Evolutionary conservation across 371 early-diverging fungal species (phyloP), one percentile per base, ranked within the genome.

Genomic region (Mycotypha africana): DNA sequence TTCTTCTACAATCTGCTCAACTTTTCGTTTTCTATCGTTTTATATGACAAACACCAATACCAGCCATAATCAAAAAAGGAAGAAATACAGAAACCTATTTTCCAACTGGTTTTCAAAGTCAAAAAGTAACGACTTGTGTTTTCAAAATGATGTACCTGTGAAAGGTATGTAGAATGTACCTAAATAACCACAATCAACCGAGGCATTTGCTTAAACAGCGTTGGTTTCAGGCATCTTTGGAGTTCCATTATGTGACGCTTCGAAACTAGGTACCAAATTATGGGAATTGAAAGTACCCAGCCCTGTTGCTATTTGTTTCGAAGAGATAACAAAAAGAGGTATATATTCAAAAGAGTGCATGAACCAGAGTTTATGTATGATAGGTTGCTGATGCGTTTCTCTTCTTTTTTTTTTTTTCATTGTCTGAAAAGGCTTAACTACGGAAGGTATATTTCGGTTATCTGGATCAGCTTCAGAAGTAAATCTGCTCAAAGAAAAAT

Each of bases 381-480:
- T n/a, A n/a, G n/a, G n/a, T n/a, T n/a, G n/a, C n/a, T n/a, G n/a
- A n/a, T n/a, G n/a, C n/a, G n/a, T n/a, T n/a, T n/a, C n/a, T n/a
- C n/a, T n/a, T n/a, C n/a, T n/a, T n/a, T n/a, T n/a, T n/a, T n/a
- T n/a, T n/a, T n/a, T n/a, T n/a, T n/a, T n/a, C n/a, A n/a, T n/a
- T n/a, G n/a, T n/a, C n/a, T n/a, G n/a, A n/a, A 28, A 19, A 54
- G 63, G 63, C 6, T 42, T 62, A 6, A 37, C 31, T 17, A 58
- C 59, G 30, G 59, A 62, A 47, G 63, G 63, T 2, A 39, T 73
- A 19, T 73, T 73, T 53, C 67, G 74, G 19, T 43, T 73, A 42
- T 73, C 74, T 20, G 74, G 74, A 25, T 59, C 74, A 32, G 61
- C 67, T 15, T 55, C 60, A 8, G 67, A 66, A 42, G 70, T 73